These are phyloP conservation scores for Thyridium curvatum DNA, from an alignment of 2,329 filamentous ascomycete genomes.

Conservation along the genomic window DNA sequence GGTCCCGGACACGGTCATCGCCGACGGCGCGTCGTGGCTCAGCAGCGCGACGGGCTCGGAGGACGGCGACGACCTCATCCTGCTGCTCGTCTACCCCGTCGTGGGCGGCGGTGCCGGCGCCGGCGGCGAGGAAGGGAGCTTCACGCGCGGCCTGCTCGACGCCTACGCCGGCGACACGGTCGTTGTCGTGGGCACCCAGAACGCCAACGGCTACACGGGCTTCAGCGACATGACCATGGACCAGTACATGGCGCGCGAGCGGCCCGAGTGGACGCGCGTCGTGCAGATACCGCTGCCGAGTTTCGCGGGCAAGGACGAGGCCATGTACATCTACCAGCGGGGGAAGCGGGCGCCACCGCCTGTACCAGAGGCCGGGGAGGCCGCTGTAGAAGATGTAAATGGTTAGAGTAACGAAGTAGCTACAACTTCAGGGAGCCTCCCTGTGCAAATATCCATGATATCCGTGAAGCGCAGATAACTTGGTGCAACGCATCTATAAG, in stretches of 20 bases:
- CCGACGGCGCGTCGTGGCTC: constrained; percentile 56
- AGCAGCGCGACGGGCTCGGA: constrained; percentile 22
- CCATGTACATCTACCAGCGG: constrained; percentile 59
- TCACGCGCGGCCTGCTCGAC: constrained; percentile 56
- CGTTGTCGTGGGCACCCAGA: constrained; percentile 70
- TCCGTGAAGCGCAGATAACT: too few relatives aligned
- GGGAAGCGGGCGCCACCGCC: constrained; percentile 25
- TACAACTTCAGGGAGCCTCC: too few relatives aligned
- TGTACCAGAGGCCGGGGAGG: too few relatives aligned
- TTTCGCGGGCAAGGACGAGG: constrained; percentile 74
- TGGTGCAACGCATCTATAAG: too few relatives aligned
- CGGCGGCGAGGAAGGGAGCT: constrained; percentile 56
- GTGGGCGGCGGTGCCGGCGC: constrained; percentile 54
- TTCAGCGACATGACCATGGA: constrained; percentile 59
- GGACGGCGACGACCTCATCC: constrained; percentile 47
- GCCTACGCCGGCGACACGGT: constrained; percentile 59
- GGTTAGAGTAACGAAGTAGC: too few relatives aligned
- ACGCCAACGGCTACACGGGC: constrained; percentile 66
- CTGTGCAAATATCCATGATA: too few relatives aligned
- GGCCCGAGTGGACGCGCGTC: constrained; percentile 50
- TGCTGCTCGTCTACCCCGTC: constrained; percentile 69
- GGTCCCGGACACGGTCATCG: constrained; percentile 59
- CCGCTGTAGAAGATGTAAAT: too few relatives aligned
- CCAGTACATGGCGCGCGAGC: constrained; percentile 56
- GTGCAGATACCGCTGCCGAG: constrained; percentile 64